phyloP scores from a whole-genome alignment of 2,329 filamentous ascomycete genomes.

The Ophiostoma sp. region DNA sequence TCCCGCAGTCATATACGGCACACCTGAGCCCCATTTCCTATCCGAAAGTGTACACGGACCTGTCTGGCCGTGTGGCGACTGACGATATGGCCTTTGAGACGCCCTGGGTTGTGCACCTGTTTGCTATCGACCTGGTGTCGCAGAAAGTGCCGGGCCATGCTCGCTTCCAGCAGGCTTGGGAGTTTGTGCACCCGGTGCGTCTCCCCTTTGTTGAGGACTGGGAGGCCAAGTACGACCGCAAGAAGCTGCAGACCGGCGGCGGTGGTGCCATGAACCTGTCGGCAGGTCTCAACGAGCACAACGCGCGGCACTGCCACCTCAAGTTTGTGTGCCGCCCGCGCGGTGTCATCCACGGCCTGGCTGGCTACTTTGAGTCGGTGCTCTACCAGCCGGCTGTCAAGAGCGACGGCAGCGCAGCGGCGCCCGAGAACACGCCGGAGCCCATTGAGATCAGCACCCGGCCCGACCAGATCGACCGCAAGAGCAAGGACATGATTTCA shows the following conservation, averaged over 20 bases:
- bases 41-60: conserved; percentile 77
- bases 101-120: conserved; percentile 90
- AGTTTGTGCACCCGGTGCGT: conserved; percentile 71
- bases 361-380: conserved; percentile 95
- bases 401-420: conserved; percentile 28
- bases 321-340: conserved; percentile 72
- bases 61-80: conserved; percentile 54
- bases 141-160: conserved; percentile 53
- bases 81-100: conserved; percentile 77
- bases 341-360: conserved; percentile 84
- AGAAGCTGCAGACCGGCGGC: conserved; percentile 56
- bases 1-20: conserved; percentile 87
- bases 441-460: conserved; percentile 86
- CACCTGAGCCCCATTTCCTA: conserved; percentile 88
- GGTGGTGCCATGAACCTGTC: conserved; percentile 69
- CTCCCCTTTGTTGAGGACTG: conserved; percentile 33
- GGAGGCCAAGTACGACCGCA: conserved; percentile 46
- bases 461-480: conserved; percentile 82
- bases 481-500: conserved; percentile 97
- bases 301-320: conserved; percentile 70
- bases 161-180: conserved; percentile 72
- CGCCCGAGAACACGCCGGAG: conserved; percentile 31
- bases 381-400: conserved; percentile 57
- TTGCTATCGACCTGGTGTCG: conserved; percentile 80
- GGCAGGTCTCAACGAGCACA: conserved; percentile 84